Evolutionary conservation across 1,284 basidiomycete genomes (phyloP), one percentile per base, ranked within the genome.

Genomic region (Malassezia psittaci): DNA sequence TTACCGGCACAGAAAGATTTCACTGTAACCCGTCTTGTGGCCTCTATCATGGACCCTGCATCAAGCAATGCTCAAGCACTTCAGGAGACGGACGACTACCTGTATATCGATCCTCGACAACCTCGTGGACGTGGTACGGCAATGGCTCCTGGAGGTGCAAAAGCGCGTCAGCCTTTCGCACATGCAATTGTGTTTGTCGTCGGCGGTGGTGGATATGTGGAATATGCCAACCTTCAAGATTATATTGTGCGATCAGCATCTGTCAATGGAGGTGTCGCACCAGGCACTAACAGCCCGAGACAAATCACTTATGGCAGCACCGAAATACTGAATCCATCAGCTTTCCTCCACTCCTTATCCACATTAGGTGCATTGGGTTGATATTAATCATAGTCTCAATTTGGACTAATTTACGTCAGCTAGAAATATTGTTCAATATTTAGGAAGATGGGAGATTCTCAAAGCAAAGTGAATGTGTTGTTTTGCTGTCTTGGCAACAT

Each of bases 11-110:
- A 90, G 72, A 99, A 98, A 77, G 83, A 96, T 55, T 81, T 96
- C 40, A 85, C 89, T 8, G 83, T 96, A 44, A 96, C 94, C 0
- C 84, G 93, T 7, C 80, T 99, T 21, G 85, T 89, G 1, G 91
- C 96, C 67, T 90, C 93, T 5, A 79, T 99, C 19, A 96, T 98
- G 90, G 94, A 99, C 72, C 91, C 93, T 0, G 83, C 87, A 0
- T 80, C 85, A 0, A 93, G 89, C 1, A 88, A 88, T 12, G 88
- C 89, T 0, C 62, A 63, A 32, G 67, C 68, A 37, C 46, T 67
- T 47, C 60, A 62, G 32, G 93, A 96, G 77, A 96, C 93, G 3
- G 94, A 98, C 74, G 93, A 98, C 43, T 99, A 87, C 76, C 77
- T 98, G 41, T 86, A 87, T 77, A 83, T 99, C 46, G 94, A 99